phyloP scores from a whole-genome alignment of 2,329 filamentous ascomycete species.

The Rugonectria rugulosa region DNA sequence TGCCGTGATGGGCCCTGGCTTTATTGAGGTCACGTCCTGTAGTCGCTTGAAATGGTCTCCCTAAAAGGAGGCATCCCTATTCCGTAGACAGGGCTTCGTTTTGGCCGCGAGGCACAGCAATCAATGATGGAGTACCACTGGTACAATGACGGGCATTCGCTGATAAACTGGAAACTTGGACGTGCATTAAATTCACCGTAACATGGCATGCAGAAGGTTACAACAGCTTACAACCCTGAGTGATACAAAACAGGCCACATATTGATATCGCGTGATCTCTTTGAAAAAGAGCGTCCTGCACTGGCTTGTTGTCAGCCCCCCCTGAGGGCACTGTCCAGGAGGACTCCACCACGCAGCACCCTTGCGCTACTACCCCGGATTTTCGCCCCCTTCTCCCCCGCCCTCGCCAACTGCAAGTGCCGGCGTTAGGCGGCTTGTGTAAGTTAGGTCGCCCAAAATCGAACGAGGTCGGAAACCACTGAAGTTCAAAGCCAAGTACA shows the following conservation, averaged over 20 bases:
- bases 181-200: constrained; percentile 5
- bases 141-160: neutral
- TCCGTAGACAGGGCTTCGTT: neutral
- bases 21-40: too few species aligned
- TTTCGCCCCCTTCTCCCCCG: constrained; percentile 34
- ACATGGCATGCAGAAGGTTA: constrained; percentile 11
- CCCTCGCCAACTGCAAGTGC: constrained; percentile 25
- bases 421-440: constrained; percentile 25
- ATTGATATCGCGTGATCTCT: constrained; percentile 17
- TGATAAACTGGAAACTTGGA: constrained; percentile 1
- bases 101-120: constrained; percentile 8
- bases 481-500: neutral
- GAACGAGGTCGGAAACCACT: neutral
- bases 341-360: constrained; percentile 34
- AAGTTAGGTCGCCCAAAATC: neutral
- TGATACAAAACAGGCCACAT: constrained; percentile 1
- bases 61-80: neutral
- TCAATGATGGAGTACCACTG: neutral
- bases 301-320: constrained; percentile 7
- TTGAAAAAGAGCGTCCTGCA: neutral
- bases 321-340: constrained; percentile 1
- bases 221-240: constrained; percentile 7
- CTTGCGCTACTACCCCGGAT: constrained; percentile 39
- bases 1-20: too few species aligned
- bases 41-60: neutral